These are phyloP conservation scores for Phylloporus rhodoxanthus DNA, from an alignment of 768 basidiomycete species.

Conservation along the genomic window DNA sequence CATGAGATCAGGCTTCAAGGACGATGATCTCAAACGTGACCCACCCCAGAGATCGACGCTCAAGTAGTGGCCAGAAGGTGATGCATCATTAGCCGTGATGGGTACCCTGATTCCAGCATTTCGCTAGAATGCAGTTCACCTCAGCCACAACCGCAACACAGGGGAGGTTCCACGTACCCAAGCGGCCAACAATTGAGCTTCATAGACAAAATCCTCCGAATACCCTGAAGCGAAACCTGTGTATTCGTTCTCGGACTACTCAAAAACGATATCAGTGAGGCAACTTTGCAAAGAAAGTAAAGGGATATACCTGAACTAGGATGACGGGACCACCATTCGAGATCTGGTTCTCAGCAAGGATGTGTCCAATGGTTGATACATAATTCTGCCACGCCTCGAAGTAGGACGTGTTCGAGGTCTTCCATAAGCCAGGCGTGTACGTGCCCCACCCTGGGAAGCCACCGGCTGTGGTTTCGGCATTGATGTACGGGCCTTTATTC, in stretches of 20 bases:
- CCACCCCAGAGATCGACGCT: conserved; percentile 45
- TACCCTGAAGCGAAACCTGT: conserved; percentile 31
- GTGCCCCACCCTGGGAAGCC: conserved; percentile 57
- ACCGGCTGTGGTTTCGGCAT: conserved; percentile 31
- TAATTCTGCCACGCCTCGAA: conserved; percentile 50
- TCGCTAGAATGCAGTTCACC: conserved; percentile 25
- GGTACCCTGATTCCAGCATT: conserved; percentile 42
- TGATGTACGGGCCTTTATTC: conserved; percentile 24
- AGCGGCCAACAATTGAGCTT: conserved; percentile 27
- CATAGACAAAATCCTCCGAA: conserved; percentile 43
- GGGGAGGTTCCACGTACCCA: conserved; percentile 12
- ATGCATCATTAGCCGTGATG: conserved; percentile 43
- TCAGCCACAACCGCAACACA: conserved; percentile 1
- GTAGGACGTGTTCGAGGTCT: conserved; percentile 47
- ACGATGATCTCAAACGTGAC: background rate
- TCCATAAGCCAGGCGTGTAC: conserved; percentile 44
- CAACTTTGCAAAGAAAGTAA: conserved; percentile 26
- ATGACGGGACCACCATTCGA: conserved; percentile 55
- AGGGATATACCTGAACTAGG: conserved; percentile 25
- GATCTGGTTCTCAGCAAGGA: conserved; percentile 52
- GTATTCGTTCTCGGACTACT: conserved; percentile 52
- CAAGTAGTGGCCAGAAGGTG: conserved; percentile 41
- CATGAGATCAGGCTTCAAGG: background rate
- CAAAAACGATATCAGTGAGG: background rate
- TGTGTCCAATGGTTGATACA: conserved; percentile 42